Base-by-base conservation (phyloP, 2,329 filamentous ascomycete genomes). In the Myriosclerotinia curreyana region DNA sequence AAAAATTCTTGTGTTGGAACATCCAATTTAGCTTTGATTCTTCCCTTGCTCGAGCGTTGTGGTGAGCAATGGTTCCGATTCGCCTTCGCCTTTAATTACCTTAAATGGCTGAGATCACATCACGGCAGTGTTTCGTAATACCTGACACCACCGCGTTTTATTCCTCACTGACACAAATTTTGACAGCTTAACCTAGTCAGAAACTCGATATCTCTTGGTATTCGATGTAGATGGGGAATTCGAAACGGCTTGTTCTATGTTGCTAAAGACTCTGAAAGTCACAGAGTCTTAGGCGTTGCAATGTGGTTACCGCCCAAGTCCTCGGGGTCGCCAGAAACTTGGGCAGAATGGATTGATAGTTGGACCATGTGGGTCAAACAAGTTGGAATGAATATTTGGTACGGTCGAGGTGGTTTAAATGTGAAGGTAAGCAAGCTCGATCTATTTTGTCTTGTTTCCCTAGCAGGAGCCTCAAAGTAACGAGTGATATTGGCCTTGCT, bases 211-310 rank as follows among this genome's bases (percentile, higher is more conserved):
- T 72, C 71, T 44, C 64, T 73, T 25, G 81, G 80, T 2, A 83
- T 88, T 1, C 83, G 89, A 60, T 90, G 88, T 76, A 79, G 79
- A 68, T 91, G 88, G 85, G 87, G 88, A 34, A 88, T 91, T 74
- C 80, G 82, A 60, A 86, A 88, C 72, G 86, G 83, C 60, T 81
- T 89, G 46, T 89, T 91, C 76, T 83, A 88, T 69, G 86, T 91
- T 65, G 86, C 86, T 12, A 89, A 86, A 75, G 84, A 88, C 70
- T 77, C 80, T 40, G 65, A 69, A 38, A 76, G 72, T 59, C 76
- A 79, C 49, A 81, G 82, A 64, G 81, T 91, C 44, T 80, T 91
- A 36, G 89, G 89, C 12, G 86, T 90, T 31, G 85, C 87, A 64
- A 90, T 89, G 83, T 92, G 89, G 89, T 78, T 90, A 61, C 81